These are phyloP conservation scores for Penicillium lividum DNA, from an alignment of 495 filamentous ascomycete species.

Conservation along the genomic window DNA sequence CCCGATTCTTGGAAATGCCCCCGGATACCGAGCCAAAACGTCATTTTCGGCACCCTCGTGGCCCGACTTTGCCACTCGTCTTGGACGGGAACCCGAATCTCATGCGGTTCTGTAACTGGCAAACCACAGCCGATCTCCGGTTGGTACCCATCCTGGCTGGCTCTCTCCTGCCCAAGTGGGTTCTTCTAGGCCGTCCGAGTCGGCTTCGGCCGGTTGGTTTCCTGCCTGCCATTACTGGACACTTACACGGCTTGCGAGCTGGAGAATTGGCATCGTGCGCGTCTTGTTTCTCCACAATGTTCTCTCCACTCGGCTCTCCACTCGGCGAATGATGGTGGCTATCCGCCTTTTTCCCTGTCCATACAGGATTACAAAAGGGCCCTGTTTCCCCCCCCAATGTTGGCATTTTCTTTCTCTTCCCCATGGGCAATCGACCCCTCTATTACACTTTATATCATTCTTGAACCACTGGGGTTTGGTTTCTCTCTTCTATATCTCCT, in stretches of 20 bases:
- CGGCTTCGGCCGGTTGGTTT: slow-evolving; percentile 22
- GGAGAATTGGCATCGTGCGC: slow-evolving; percentile 9
- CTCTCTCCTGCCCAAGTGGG: slow-evolving; percentile 13
- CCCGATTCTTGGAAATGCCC: not conserved
- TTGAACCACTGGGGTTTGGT: not conserved
- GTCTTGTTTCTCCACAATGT: slow-evolving; percentile 23
- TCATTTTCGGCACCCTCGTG: slow-evolving; percentile 12
- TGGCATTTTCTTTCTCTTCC: slow-evolving; percentile 12
- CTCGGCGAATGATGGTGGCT: slow-evolving; percentile 10
- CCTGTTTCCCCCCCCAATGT: slow-evolving; percentile 9
- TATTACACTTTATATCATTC: slow-evolving; percentile 5
- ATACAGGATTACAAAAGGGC: slow-evolving; percentile 26
- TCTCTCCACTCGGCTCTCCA: slow-evolving; percentile 20
- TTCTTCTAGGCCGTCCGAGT: slow-evolving; percentile 18
- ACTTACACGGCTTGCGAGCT: slow-evolving; percentile 4
- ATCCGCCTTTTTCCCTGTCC: slow-evolving; percentile 5
- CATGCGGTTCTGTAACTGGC: slow-evolving; percentile 19
- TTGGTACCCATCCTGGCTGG: slow-evolving; percentile 26
- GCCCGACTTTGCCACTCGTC: slow-evolving; percentile 21
- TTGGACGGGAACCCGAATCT: slow-evolving; percentile 9
- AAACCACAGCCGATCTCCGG: slow-evolving; percentile 23
- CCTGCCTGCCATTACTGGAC: not conserved
- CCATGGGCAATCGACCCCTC: slow-evolving; percentile 17
- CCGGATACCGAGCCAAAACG: slow-evolving; percentile 21
- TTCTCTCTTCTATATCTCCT: not conserved